These are phyloP conservation scores for Carex parvula DNA, from an alignment of 176 grass and related monocot genomes.

Conservation along the genomic window DNA sequence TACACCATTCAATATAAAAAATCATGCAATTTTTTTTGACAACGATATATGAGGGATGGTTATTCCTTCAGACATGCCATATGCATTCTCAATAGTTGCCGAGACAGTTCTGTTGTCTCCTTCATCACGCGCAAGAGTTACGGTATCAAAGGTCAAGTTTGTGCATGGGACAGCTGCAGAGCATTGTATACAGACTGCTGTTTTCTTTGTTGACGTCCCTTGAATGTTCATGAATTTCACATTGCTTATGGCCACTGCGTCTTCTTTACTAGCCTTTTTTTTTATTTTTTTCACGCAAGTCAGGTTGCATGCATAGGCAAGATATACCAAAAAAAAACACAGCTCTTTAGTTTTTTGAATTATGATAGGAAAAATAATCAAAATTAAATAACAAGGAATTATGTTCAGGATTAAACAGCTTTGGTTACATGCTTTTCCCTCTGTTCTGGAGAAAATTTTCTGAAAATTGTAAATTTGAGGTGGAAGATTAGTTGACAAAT, in stretches of 20 bases:
- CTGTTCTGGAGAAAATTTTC: background rate
- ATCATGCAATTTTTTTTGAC: background rate
- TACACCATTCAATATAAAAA: background rate
- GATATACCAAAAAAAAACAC: background rate
- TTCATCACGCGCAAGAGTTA: background rate
- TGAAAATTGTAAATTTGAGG: background rate
- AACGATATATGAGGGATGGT: background rate
- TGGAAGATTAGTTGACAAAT: background rate
- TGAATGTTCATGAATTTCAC: constrained; percentile 25
- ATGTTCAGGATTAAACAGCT: background rate
- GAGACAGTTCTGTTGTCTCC: background rate
- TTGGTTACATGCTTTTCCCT: background rate
- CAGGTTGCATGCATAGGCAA: background rate
- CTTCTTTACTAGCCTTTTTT: background rate
- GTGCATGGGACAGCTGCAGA: constrained; percentile 17
- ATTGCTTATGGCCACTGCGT: constrained; percentile 20
- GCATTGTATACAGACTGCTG: constrained; percentile 6
- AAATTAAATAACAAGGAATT: background rate
- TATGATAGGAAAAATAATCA: background rate
- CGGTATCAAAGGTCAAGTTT: background rate
- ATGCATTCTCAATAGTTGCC: background rate
- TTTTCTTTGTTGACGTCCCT: constrained; percentile 4
- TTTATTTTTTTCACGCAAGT: background rate
- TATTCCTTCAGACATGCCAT: background rate
- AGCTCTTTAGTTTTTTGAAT: background rate